Evolutionary conservation across 441 rosid species (phyloP), one percentile per base, ranked within the genome.

Genomic region (Brassica balearica): DNA sequence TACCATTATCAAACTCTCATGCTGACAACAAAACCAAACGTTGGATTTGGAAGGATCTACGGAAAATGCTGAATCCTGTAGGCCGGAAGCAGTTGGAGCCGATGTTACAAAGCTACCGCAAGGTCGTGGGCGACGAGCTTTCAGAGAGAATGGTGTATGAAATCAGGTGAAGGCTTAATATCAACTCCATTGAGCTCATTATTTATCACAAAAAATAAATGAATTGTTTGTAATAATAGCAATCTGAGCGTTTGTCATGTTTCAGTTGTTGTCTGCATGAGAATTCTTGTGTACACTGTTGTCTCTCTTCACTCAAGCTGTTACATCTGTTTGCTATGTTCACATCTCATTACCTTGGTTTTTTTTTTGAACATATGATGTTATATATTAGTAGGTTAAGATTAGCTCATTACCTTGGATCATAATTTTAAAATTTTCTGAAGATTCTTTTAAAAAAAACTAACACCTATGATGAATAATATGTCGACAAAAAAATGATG

Each of bases 71-170:
- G 48, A 84, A 48, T 58, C 72, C 80, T 36, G 34, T 12, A 0
- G 80, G 84, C 36, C 67, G 82, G 82, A 68, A 75, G 20, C 81
- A 80, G 80, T 68, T 91, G 81, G 91, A 89, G 79, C 62, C 86
- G 23, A 91, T 82, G 80, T 76, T 92, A 86, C 84, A 10, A 14
- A 83, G 84, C 72, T 92, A 90, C 78, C 75, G 75, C 73, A 86
- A 76, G 67, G 87, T 75, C 19, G 96, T 94, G 6, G 96, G 97
- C 5, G 78, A 63, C 56, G 88, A 90, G 81, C 81, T 92, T 78
- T 85, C 96, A 0, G 86, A 87, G 86, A 87, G 84, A 65, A 89
- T 87, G 85, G 88, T 88, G 29, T 88, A 88, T 84, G 82, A 84
- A 43, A 87, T 89, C 22, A 81, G 80, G 72, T 91, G 74, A 86